Base-by-base conservation (phyloP, 306 rosid genomes). In the Dalbergia cultrata region DNA sequence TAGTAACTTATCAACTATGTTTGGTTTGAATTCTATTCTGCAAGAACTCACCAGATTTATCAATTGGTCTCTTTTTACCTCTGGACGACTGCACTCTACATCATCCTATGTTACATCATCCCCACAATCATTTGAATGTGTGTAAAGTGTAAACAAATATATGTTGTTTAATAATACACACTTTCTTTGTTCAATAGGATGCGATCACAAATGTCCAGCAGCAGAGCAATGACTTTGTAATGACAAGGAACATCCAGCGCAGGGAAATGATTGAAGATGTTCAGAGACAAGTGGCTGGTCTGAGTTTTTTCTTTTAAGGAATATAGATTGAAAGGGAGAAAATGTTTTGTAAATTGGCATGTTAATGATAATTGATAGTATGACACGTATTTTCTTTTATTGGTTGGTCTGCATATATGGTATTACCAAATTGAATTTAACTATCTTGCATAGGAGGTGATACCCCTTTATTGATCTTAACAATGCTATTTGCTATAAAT, bases 201-300 rank as follows among this genome's bases (percentile, higher is more conserved):
- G 99, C 98, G 34, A 91, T 95, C 85, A 90, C 94, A 11, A 93
- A 93, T 76, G 94, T 91, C 62, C 93, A 93, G 90, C 99, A 95
- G 89, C 99, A 95, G 82, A 89, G 99, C 88, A 91, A 87, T 67
- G 99, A 95, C 87, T 95, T 93, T 67, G 88, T 89, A 62, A 95
- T 95, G 99, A 95, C 99, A 13, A 89, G 99, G 88, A 95, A 92
- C 89, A 93, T 93, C 83, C 99, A 95, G 79, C 89, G 98, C 88
- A 87, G 94, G 41, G 99, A 95, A 86, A 95, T 93, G 98, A 93
- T 92, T 56, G 98, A 95, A 73, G 99, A 95, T 81, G 96, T 95
- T 70, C 99, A 93, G 85, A 89, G 97, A 78, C 93, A 93, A 82
- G 86, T 93, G 74, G 90, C 98, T 1, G 98, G 97, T 82, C 89